Conservation (phyloP, 306 rosid species). For the Prunus fruticosa region DNA sequence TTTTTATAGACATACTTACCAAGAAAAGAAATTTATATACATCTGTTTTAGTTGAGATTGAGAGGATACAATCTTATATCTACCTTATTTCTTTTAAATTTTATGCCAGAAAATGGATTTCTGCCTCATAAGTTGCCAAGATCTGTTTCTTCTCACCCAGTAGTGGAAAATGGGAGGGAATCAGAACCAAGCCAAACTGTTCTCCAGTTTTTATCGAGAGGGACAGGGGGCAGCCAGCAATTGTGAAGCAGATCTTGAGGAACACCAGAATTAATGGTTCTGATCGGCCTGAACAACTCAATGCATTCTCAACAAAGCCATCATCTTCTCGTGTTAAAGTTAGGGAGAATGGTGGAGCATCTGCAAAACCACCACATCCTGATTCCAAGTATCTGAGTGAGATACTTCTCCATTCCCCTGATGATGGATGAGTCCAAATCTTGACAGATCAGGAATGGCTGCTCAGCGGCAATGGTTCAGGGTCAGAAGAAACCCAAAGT, state of each 20-base stretch:
- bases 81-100: constrained; percentile 3
- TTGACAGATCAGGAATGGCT: constrained; percentile 12
- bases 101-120: constrained; percentile 17
- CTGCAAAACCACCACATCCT: constrained; percentile 8
- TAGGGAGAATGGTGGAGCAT: neutral
- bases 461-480: neutral
- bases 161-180: constrained; percentile 10
- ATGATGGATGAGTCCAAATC: neutral
- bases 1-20: neutral
- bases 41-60: neutral
- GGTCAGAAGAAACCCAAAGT: constrained; percentile 6
- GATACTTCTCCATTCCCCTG: constrained; percentile 11
- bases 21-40: neutral
- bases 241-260: constrained; percentile 1
- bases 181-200: constrained; percentile 6
- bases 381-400: constrained; percentile 18
- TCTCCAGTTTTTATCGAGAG: neutral
- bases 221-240: neutral
- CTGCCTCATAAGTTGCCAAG: constrained; percentile 12
- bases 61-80: neutral
- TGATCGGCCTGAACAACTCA: constrained; percentile 1
- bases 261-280: neutral
- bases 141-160: neutral
- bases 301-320: neutral
- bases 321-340: neutral